Conservation (phyloP, 257 asterid species). For the Agastache rugosa region DNA sequence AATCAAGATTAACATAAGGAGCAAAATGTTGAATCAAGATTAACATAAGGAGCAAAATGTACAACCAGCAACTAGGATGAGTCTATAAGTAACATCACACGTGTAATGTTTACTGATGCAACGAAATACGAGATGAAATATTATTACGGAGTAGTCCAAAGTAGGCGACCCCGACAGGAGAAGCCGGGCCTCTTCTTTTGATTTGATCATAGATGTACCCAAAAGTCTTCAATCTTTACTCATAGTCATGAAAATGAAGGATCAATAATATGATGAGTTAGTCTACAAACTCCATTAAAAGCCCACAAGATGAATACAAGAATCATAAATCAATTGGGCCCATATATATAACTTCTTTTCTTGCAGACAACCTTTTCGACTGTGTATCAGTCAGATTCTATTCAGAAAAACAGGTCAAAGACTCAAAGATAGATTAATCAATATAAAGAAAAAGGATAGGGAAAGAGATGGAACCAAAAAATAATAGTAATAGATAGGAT, state of each 20-base stretch:
- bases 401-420: conserved; percentile 23
- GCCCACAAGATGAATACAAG: conserved; percentile 19
- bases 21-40: background rate
- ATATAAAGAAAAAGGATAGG: background rate
- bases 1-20: too few species aligned
- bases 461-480: conserved; percentile 41
- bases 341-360: conserved; percentile 7
- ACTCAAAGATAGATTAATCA: conserved; percentile 30
- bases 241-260: conserved; percentile 20
- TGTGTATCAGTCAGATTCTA: conserved; percentile 31
- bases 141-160: background rate
- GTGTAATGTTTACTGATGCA: background rate
- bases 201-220: background rate
- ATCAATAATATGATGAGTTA: conserved; percentile 25
- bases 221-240: conserved; percentile 10
- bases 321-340: conserved; percentile 38
- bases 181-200: conserved; percentile 10
- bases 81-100: background rate
- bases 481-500: background rate
- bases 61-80: too few species aligned
- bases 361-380: conserved; percentile 32
- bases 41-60: background rate
- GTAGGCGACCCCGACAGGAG: conserved; percentile 1
- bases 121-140: background rate
- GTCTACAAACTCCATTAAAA: conserved; percentile 29